These are phyloP conservation scores for Cymbidium sinense DNA, from an alignment of 106 monocot species.

Conservation along the genomic window DNA sequence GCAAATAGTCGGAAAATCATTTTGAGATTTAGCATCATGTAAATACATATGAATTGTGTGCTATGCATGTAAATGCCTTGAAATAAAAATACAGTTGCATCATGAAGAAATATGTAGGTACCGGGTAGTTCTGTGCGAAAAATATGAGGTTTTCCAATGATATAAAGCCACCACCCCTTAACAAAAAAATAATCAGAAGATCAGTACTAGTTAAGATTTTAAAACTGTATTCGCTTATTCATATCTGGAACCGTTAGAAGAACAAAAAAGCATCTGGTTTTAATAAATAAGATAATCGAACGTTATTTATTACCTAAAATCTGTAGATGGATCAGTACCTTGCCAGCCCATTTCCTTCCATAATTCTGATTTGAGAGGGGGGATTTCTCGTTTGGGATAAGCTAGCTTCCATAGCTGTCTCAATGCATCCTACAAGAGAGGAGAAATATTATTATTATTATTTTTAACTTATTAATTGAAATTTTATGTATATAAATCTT, in stretches of 20 bases:
- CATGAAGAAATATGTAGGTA: constrained; percentile 13
- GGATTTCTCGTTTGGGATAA: constrained; percentile 62
- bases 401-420: constrained; percentile 76
- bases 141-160: constrained; percentile 93
- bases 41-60: no score
- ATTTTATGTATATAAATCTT: background rate
- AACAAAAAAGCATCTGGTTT: background rate
- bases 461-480: no score
- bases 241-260: background rate
- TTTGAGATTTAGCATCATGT: no score
- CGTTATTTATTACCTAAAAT: constrained; percentile 44
- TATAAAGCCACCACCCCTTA: constrained; percentile 81
- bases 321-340: constrained; percentile 68
- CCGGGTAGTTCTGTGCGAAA: constrained; percentile 77
- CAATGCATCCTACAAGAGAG: constrained; percentile 53
- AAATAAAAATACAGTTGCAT: background rate
- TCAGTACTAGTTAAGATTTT: background rate
- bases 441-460: no score
- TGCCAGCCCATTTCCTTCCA: constrained; percentile 90
- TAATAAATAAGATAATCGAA: background rate
- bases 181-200: constrained; percentile 4
- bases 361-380: constrained; percentile 64
- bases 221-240: background rate
- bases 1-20: no score
- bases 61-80: background rate